Base-by-base conservation (phyloP, 2,329 filamentous ascomycete genomes). In the Fusarium globosum region DNA sequence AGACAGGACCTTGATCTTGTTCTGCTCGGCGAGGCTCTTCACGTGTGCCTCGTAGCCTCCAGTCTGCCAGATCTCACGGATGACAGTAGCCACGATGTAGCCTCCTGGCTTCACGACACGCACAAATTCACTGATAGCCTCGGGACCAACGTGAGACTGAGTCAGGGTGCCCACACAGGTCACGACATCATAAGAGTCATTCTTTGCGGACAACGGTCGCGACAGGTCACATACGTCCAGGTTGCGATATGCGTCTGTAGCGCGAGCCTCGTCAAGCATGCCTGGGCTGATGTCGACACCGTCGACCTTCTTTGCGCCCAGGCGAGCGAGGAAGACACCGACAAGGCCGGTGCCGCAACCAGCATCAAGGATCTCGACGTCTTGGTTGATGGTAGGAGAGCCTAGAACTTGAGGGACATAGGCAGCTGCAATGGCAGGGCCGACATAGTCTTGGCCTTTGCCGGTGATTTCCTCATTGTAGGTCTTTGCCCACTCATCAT, bases 331-430 rank as follows among this genome's bases (percentile, higher is more conserved):
- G 33, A 84, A 84, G 26, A 83, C 77, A 8, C 86, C 88, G 16
- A 88, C 87, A 14, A 88, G 83, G 1, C 88, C 88, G 1, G 87
- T 89, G 8, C 88, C 88, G 65, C 87, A 89, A n/a, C 88, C 88
- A 28, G 87, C 87, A 66, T 89, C 88, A 0, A 88, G 82, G 62
- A 89, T 85, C 65, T 74, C 67, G 38, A 78, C 41, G 26, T 72
- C 66, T n/a, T 71, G 68, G 56, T 69, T 69, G 52, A 79, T 71
- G 36, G 69, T 67, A 13, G 74, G 72, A 43, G 72, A 36, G 79
- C 75, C 77, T 23, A 82, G 69, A 66, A 57, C 62, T 48, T 80
- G 45, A 75, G 81, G 72, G 65, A 85, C 71, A 71, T 81, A 60
- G 77, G 82, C 76, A 76, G 82, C 65, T 61, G 83, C 77, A 58